phyloP scores from a whole-genome alignment of 2,329 filamentous ascomycete genomes.

The Spiromastix sp. region DNA sequence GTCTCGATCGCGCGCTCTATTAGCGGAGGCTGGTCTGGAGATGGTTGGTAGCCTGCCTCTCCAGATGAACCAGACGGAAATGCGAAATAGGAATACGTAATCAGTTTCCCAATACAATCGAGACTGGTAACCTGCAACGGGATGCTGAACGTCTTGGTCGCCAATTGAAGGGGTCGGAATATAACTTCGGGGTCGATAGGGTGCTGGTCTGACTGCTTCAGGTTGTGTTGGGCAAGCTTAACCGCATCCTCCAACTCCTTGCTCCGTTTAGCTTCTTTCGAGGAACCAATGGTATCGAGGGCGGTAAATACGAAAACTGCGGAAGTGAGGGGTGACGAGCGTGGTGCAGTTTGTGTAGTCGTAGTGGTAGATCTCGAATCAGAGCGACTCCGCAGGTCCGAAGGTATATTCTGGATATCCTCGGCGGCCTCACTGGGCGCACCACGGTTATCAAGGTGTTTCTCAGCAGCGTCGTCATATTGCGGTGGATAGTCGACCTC shows the following conservation, averaged over 20 bases:
- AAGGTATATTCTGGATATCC: background rate
- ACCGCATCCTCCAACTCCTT: slow-evolving; percentile 75
- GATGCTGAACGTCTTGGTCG: slow-evolving; percentile 76
- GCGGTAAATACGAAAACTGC: slow-evolving; percentile 93
- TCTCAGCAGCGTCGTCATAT: too few relatives aligned
- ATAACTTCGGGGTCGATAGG: slow-evolving; percentile 84
- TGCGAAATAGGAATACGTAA: slow-evolving; percentile 97
- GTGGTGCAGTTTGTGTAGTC: slow-evolving; percentile 39
- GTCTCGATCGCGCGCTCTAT: slow-evolving; percentile 98
- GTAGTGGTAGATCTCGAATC: slow-evolving; percentile 52
- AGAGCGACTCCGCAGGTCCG: slow-evolving; percentile 33
- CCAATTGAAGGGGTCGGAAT: slow-evolving; percentile 82
- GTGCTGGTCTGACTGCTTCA: slow-evolving; percentile 72
- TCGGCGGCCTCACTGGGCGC: too few relatives aligned
- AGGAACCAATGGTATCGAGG: slow-evolving; percentile 80
- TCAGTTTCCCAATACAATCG: slow-evolving; percentile 97
- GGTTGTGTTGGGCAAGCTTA: slow-evolving; percentile 69
- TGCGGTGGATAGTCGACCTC: background rate
- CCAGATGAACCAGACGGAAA: slow-evolving; percentile 41
- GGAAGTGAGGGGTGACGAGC: slow-evolving; percentile 68
- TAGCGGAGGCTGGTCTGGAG: slow-evolving; percentile 47
- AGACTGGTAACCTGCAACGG: slow-evolving; percentile 80
- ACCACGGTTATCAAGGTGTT: too few relatives aligned
- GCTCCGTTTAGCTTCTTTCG: slow-evolving; percentile 80
- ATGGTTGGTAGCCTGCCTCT: slow-evolving; percentile 33